Evolutionary conservation across 2,329 filamentous ascomycete species (phyloP).

Genomic region (Hymenoscyphus occultus): DNA sequence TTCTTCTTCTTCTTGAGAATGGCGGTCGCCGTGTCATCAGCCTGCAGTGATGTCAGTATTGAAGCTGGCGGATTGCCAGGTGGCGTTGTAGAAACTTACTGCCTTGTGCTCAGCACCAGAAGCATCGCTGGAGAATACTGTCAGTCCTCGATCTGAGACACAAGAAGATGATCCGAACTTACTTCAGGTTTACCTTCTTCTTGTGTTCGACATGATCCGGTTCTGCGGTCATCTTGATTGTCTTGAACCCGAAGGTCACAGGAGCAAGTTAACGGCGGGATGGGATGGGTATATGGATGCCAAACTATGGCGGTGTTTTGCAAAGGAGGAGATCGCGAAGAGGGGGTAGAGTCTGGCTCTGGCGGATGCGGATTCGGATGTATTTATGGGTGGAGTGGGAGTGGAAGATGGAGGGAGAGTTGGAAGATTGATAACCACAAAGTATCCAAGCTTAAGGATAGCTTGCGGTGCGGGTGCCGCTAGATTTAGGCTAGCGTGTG

Average conservation of each 20-base stretch:
- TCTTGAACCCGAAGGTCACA: slow-evolving; percentile 15
- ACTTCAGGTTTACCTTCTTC: slow-evolving; percentile 83
- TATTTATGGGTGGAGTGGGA: slow-evolving; percentile 10
- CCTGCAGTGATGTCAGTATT: slow-evolving; percentile 50
- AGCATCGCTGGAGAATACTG: slow-evolving; percentile 62
- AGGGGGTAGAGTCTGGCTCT: slow-evolving; percentile 13
- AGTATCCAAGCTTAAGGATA: slow-evolving; percentile 19
- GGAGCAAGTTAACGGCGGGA: slow-evolving; percentile 10
- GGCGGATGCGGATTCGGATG: not conserved
- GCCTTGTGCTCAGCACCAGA: slow-evolving; percentile 85
- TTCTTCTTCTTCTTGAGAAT: slow-evolving; percentile 99
- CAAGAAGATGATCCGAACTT: slow-evolving; percentile 39
- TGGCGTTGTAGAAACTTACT: slow-evolving; percentile 49
- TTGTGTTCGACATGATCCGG: slow-evolving; percentile 63
- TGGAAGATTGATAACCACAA: slow-evolving; percentile 4
- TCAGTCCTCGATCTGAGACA: slow-evolving; percentile 38
- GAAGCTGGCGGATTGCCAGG: slow-evolving; percentile 27
- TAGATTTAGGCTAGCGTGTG: slow-evolving; percentile 4
- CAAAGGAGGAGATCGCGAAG: slow-evolving; percentile 9
- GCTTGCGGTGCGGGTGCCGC: not conserved
- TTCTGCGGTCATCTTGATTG: slow-evolving; percentile 66
- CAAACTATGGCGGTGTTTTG: slow-evolving; percentile 15
- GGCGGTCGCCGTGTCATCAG: slow-evolving; percentile 89
- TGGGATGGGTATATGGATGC: slow-evolving; percentile 15
- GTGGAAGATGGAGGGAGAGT: slow-evolving; percentile 17